Conservation (phyloP, 2,329 filamentous ascomycete genomes). For the Neonectria punicea region DNA sequence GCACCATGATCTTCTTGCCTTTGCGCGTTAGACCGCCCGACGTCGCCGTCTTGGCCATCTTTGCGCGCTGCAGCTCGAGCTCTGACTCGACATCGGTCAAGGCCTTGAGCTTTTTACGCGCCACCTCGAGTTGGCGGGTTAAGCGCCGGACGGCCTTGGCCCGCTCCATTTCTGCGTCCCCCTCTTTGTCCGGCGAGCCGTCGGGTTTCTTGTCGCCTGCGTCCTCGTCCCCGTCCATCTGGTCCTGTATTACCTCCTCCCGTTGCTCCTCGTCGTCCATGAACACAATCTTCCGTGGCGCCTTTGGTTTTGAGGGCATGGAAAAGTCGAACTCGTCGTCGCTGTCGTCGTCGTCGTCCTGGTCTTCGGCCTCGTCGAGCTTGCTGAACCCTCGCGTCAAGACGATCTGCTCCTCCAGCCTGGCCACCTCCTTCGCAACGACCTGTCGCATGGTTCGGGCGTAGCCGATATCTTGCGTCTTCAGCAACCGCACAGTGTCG, state of each 20-base stretch:
- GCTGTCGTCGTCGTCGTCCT: slow-evolving; percentile 46
- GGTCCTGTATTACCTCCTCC: slow-evolving; percentile 44
- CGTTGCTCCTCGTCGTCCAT: slow-evolving; percentile 54
- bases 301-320: slow-evolving; percentile 44
- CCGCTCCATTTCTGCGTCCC: slow-evolving; percentile 50
- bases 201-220: slow-evolving; percentile 45
- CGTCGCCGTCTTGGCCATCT: slow-evolving; percentile 73
- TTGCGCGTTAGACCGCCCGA: slow-evolving; percentile 68
- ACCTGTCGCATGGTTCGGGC: slow-evolving; percentile 71
- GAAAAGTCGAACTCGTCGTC: slow-evolving; percentile 49
- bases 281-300: slow-evolving; percentile 64
- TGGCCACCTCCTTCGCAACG: slow-evolving; percentile 65
- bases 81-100: slow-evolving; percentile 66
- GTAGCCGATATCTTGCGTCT: slow-evolving; percentile 76
- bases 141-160: slow-evolving; percentile 58
- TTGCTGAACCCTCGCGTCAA: slow-evolving; percentile 53
- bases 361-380: slow-evolving; percentile 49
- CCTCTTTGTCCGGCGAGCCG: slow-evolving; percentile 32
- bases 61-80: slow-evolving; percentile 68
- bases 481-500: slow-evolving; percentile 70
- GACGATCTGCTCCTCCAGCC: slow-evolving; percentile 64
- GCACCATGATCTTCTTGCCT: slow-evolving; percentile 71
- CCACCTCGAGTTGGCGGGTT: slow-evolving; percentile 58
- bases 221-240: slow-evolving; percentile 47
- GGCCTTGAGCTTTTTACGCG: slow-evolving; percentile 64